phyloP scores from a whole-genome alignment of 2,329 filamentous ascomycete species.

The Apiospora pterosperma region DNA sequence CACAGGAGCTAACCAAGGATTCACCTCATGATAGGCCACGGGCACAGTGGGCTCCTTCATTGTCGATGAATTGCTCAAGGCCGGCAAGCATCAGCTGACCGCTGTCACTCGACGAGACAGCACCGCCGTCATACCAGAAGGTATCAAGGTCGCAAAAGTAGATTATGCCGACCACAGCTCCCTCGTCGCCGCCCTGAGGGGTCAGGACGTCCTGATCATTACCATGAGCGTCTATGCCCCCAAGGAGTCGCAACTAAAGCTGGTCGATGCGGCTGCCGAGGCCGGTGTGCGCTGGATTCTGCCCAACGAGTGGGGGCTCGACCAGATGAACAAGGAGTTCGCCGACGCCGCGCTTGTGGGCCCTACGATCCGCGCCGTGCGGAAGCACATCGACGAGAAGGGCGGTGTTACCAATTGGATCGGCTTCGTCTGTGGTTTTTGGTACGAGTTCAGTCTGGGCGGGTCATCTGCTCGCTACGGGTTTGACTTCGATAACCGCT shows the following conservation, averaged over 20 bases:
- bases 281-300: constrained; percentile 46
- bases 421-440: constrained; percentile 42
- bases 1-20: constrained; percentile 3
- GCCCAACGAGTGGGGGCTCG: constrained; percentile 33
- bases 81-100: constrained; percentile 48
- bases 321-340: constrained; percentile 35
- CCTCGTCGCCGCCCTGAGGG: constrained; percentile 46
- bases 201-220: constrained; percentile 56
- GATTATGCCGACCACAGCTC: constrained; percentile 41
- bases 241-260: constrained; percentile 41
- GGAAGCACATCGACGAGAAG: constrained; percentile 35
- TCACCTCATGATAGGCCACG: constrained; percentile 34
- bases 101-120: constrained; percentile 43
- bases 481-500: constrained; percentile 42
- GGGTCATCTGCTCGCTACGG: constrained; percentile 38
- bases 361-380: constrained; percentile 13
- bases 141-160: constrained; percentile 37
- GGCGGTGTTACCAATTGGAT: constrained; percentile 39
- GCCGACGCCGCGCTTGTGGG: constrained; percentile 28
- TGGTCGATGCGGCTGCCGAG: constrained; percentile 51
- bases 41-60: constrained; percentile 39
- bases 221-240: constrained; percentile 43
- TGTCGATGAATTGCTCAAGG: constrained; percentile 37
- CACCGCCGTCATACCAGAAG: constrained; percentile 35
- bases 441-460: constrained; percentile 52